Evolutionary conservation across 768 basidiomycete genomes (phyloP).

Genomic region (Crepidotus variabilis): DNA sequence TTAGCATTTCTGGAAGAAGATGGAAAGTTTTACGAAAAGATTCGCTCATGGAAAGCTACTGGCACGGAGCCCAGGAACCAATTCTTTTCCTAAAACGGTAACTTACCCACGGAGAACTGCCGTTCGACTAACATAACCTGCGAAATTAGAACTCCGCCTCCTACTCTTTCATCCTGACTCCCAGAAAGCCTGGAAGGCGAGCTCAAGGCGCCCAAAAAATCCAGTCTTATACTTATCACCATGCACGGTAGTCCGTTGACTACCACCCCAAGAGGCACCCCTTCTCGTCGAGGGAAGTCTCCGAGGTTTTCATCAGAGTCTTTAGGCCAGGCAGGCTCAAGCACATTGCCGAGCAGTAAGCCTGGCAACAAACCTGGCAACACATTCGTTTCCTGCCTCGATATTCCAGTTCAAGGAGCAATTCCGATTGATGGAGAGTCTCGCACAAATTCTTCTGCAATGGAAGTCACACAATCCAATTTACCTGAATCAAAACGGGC

Average conservation of each 20-base stretch:
- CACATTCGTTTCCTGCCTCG: constrained; percentile 64
- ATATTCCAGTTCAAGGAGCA: constrained; percentile 76
- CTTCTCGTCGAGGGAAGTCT: constrained; percentile 62
- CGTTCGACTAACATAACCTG: constrained; percentile 39
- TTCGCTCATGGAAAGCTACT: constrained; percentile 8
- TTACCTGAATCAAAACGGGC: constrained; percentile 57
- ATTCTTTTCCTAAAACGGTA: constrained; percentile 27
- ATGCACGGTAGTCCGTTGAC: constrained; percentile 47
- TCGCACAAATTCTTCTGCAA: constrained; percentile 30
- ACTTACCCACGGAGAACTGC: constrained; percentile 44
- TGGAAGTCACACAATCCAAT: constrained; percentile 33
- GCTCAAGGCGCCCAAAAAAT: constrained; percentile 31
- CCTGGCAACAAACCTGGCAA: constrained; percentile 46
- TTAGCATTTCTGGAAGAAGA: not conserved
- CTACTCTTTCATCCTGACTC: constrained; percentile 33
- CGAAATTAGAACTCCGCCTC: constrained; percentile 42
- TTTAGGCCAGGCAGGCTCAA: constrained; percentile 42
- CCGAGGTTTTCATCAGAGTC: constrained; percentile 49
- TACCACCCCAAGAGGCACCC: constrained; percentile 50
- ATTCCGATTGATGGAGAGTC: constrained; percentile 53
- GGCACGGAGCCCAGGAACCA: constrained; percentile 21
- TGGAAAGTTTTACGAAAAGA: not conserved
- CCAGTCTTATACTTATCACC: constrained; percentile 23
- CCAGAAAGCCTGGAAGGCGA: constrained; percentile 37
- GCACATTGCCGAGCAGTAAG: constrained; percentile 45